phyloP scores from a whole-genome alignment of 2,329 filamentous ascomycete species.

The Cladosporium oxysporum region DNA sequence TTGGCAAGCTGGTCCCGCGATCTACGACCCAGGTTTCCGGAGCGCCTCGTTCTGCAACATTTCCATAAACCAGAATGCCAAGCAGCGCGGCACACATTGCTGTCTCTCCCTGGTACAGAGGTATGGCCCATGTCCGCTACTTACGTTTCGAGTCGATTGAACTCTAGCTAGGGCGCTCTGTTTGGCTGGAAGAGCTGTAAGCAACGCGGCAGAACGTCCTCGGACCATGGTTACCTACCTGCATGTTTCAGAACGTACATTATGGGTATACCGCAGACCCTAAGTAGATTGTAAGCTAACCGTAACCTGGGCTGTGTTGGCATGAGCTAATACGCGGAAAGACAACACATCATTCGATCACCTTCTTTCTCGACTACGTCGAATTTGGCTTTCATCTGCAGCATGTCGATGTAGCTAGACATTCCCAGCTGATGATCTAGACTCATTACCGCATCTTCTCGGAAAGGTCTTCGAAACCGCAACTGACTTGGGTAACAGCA shows the following conservation, averaged over 20 bases:
- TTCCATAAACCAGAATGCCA: background rate
- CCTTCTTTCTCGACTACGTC: background rate
- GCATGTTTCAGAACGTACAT: background rate
- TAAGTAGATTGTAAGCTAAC: background rate
- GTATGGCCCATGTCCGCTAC: background rate
- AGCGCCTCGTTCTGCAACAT: background rate
- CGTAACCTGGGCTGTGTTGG: background rate
- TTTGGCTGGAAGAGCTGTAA: background rate
- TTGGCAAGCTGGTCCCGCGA: background rate
- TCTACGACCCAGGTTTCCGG: no score
- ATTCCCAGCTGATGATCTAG: background rate
- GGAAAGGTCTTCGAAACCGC: background rate
- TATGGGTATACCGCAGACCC: background rate
- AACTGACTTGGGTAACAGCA: background rate
- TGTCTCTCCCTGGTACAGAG: background rate
- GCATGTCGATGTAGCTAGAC: background rate
- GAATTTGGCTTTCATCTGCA: background rate
- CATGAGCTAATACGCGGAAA: background rate
- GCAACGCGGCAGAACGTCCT: background rate
- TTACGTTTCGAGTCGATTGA: background rate
- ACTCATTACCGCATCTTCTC: constrained; percentile 1
- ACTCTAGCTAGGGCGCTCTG: background rate
- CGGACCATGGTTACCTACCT: background rate
- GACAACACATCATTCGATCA: background rate
- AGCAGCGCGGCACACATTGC: background rate